Conservation (phyloP, 1,139 yeast genomes). For the Lodderomyces margitis region DNA sequence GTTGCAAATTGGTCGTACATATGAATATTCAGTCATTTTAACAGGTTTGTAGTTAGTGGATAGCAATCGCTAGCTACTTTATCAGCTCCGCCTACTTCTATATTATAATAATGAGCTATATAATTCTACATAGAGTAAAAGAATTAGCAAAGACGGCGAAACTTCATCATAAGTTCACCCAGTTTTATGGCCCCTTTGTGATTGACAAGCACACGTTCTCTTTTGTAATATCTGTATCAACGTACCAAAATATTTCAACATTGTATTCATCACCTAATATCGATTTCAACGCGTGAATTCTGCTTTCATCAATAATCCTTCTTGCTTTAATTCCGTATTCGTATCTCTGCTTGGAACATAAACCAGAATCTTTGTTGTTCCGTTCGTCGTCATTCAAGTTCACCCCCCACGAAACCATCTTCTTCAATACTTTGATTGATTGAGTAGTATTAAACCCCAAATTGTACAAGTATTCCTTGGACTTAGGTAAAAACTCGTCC, state of each 20-base stretch:
- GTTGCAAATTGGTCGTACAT: too few species aligned
- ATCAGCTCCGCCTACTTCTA: too few species aligned
- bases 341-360: slow-evolving; percentile 47
- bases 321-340: slow-evolving; percentile 65
- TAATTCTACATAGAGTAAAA: too few species aligned
- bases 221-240: slow-evolving; percentile 53
- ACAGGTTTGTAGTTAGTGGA: too few species aligned
- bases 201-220: slow-evolving; percentile 65
- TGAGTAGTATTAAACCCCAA: slow-evolving; percentile 29
- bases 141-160: too few species aligned
- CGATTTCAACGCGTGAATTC: slow-evolving; percentile 45
- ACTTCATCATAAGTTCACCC: too few species aligned
- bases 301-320: slow-evolving; percentile 60
- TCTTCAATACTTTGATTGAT: slow-evolving; percentile 56
- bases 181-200: background rate
- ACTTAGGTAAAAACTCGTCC: slow-evolving; percentile 49
- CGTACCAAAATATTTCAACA: slow-evolving; percentile 59
- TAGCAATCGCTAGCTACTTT: too few species aligned
- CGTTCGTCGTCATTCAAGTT: slow-evolving; percentile 14
- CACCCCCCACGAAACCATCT: slow-evolving; percentile 86
- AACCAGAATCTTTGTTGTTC: slow-evolving; percentile 41
- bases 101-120: too few species aligned
- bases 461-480: slow-evolving; percentile 38
- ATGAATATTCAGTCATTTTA: too few species aligned
- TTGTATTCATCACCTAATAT: slow-evolving; percentile 28